A percentile compares a stretch with the other conserved stretches of the same genome.
These are phyloP conservation scores for Yarrowia galli DNA, from an alignment of 1,139 yeast genomes.

Conservation along the genomic window DNA sequence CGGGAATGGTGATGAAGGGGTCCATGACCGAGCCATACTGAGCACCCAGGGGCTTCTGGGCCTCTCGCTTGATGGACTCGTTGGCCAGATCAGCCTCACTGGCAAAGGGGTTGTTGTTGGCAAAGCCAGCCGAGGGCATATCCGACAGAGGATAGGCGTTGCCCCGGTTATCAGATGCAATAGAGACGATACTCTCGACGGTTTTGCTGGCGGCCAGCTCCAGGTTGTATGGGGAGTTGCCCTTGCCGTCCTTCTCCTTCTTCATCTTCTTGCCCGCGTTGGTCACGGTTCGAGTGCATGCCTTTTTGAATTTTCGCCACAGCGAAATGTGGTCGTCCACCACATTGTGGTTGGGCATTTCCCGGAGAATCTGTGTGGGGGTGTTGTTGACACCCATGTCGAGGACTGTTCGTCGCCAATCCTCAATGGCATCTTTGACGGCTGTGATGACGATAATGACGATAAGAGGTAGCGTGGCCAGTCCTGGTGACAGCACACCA, in stretches of 20 bases:
- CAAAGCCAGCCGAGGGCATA: constrained; percentile 20
- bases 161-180: constrained; percentile 21
- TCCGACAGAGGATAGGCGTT: constrained; percentile 31
- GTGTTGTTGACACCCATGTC: constrained; percentile 90
- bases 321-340: constrained; percentile 65
- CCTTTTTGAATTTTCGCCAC: constrained; percentile 74
- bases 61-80: constrained; percentile 42
- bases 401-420: constrained; percentile 78
- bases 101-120: constrained; percentile 36
- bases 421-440: constrained; percentile 92
- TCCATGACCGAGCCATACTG: constrained; percentile 51
- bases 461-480: constrained; percentile 92
- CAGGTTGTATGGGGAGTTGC: constrained; percentile 9
- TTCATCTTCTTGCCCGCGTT: constrained; percentile 38
- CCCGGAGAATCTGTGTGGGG: constrained; percentile 74
- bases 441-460: constrained; percentile 92
- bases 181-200: constrained; percentile 38
- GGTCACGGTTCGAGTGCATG: constrained; percentile 49
- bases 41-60: constrained; percentile 42
- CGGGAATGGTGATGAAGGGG: constrained; percentile 46
- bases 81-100: constrained; percentile 15
- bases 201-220: constrained; percentile 27
- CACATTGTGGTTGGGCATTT: constrained; percentile 76
- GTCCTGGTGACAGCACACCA: constrained; percentile 90
- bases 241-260: constrained; percentile 11